phyloP scores from a whole-genome alignment of 2,329 filamentous ascomycete genomes.

The Dendryphion nanum region DNA sequence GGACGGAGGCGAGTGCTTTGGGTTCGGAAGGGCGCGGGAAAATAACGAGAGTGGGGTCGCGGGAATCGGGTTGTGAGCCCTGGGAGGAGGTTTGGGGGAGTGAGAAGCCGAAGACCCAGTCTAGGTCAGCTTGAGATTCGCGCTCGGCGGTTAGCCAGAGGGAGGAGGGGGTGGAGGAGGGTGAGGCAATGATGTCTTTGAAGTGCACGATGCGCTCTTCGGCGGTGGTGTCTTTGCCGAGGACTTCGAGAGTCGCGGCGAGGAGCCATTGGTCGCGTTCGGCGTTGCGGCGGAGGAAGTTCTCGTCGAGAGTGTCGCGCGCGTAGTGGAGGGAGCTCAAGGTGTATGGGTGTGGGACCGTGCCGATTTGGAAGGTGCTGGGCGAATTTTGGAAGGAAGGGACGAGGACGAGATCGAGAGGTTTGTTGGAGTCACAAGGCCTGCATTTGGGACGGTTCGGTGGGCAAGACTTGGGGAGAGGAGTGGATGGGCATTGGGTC shows the following conservation, averaged over 20 bases:
- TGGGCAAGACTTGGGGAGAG: conserved; percentile 75
- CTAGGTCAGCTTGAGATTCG: conserved; percentile 65
- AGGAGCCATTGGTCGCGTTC: conserved; percentile 77
- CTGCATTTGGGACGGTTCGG: conserved; percentile 75
- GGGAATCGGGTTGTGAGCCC: conserved; percentile 32
- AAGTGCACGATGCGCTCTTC: conserved; percentile 68
- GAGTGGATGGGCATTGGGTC: conserved; percentile 69
- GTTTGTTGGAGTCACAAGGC: conserved; percentile 63
- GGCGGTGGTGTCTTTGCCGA: conserved; percentile 62
- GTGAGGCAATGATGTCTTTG: conserved; percentile 77
- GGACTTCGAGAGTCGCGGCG: conserved; percentile 66
- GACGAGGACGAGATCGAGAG: conserved; percentile 66
- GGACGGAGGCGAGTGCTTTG: conserved; percentile 51
- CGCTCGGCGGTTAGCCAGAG: conserved; percentile 79
- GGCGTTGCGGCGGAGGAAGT: conserved; percentile 56
- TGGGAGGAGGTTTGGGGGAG: conserved; percentile 61
- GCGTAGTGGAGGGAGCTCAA: conserved; percentile 65
- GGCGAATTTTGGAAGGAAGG: conserved; percentile 69
- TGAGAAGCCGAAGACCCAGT: conserved; percentile 87
- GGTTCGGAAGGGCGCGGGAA: conserved; percentile 45
- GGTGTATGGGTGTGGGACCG: conserved; percentile 89
- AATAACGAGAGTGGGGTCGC: conserved; percentile 49
- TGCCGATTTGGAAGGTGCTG: conserved; percentile 75
- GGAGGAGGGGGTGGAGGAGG: conserved; percentile 58
- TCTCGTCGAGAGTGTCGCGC: conserved; percentile 44